These are phyloP conservation scores for Adansonia grandidieri DNA, from an alignment of 441 rosid genomes.

Conservation along the genomic window DNA sequence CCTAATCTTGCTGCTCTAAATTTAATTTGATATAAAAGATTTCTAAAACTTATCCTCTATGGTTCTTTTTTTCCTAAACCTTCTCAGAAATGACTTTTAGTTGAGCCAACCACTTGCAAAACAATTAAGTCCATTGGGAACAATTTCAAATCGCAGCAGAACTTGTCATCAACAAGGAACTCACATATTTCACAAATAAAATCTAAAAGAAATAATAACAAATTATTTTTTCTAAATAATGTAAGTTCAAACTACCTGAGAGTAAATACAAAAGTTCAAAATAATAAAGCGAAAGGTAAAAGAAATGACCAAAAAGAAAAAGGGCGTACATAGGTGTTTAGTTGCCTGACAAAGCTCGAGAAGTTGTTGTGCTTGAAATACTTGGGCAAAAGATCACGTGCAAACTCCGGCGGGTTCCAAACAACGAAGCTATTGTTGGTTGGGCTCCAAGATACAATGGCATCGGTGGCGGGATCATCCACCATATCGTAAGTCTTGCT, in stretches of 20 bases:
- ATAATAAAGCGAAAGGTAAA: slow-evolving; percentile 10
- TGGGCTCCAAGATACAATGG: slow-evolving; percentile 78
- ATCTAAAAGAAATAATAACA: neutral
- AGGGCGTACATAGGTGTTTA: slow-evolving; percentile 72
- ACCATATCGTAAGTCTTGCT: slow-evolving; percentile 98
- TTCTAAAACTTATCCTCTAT: neutral
- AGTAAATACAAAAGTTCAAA: neutral
- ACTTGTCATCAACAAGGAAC: neutral
- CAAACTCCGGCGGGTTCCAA: slow-evolving; percentile 92
- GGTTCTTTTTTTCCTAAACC: slow-evolving; percentile 5
- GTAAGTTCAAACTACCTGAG: neutral
- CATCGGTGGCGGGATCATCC: slow-evolving; percentile 72
- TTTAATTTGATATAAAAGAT: neutral
- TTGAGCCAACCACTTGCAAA: no score
- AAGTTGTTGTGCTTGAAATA: slow-evolving; percentile 89
- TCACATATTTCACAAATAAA: slow-evolving; percentile 1
- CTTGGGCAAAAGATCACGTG: slow-evolving; percentile 79
- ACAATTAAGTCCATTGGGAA: neutral
- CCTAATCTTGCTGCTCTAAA: neutral
- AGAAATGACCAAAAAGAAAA: neutral
- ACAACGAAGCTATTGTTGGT: slow-evolving; percentile 82
- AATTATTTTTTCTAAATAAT: neutral
- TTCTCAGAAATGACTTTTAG: slow-evolving; percentile 7
- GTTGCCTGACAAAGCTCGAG: slow-evolving; percentile 92
- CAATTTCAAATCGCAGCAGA: neutral